Conservation (phyloP, 176 grass and related monocot genomes). For the Dactylis glomerata region DNA sequence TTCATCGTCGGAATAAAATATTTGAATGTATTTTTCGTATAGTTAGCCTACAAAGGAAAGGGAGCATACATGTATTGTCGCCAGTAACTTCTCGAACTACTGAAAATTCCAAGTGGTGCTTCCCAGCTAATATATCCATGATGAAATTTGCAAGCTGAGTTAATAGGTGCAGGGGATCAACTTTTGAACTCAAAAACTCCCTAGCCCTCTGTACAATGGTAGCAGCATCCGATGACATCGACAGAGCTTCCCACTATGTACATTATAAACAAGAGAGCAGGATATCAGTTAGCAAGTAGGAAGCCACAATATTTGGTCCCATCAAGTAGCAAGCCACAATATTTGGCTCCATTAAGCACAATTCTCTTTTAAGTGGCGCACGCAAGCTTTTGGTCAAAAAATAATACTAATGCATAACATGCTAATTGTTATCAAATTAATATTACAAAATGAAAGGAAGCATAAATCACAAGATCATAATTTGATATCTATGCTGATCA, state of each 20-base stretch:
- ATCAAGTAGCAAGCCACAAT: too few species aligned
- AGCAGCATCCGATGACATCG: conserved; percentile 83
- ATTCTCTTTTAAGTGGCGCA: too few species aligned
- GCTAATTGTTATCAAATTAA: neutral
- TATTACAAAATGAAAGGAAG: neutral
- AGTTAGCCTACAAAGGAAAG: neutral
- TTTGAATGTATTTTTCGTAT: neutral
- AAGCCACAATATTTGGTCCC: too few species aligned
- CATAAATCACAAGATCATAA: neutral
- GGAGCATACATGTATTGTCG: conserved; percentile 35
- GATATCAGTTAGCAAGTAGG: too few species aligned
- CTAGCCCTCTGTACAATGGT: conserved; percentile 67
- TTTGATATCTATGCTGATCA: neutral
- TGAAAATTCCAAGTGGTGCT: conserved; percentile 30
- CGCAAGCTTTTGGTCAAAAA: neutral
- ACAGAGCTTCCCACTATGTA: too few species aligned
- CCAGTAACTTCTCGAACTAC: conserved; percentile 44
- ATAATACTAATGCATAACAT: neutral
- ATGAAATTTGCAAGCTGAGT: conserved; percentile 83
- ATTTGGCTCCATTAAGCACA: too few species aligned
- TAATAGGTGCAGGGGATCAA: conserved; percentile 67
- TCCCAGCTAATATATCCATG: conserved; percentile 78
- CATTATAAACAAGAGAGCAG: too few species aligned
- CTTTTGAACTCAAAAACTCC: conserved; percentile 78
- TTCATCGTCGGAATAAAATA: neutral